Conservation (phyloP, 495 filamentous ascomycete species). For the Penicillium goetzii region DNA sequence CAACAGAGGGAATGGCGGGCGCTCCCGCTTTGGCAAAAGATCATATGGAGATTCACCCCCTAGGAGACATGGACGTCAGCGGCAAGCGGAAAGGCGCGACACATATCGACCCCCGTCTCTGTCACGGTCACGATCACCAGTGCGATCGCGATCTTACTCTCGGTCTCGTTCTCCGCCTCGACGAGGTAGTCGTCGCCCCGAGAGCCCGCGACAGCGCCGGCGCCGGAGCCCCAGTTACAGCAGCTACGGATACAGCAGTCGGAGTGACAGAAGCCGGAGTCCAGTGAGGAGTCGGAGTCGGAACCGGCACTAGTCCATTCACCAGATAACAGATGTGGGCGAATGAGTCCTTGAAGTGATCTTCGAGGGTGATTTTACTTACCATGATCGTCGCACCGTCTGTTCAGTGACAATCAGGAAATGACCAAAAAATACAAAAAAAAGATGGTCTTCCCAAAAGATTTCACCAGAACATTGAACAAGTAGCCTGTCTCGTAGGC, state of each 20-base stretch:
- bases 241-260: conserved; percentile 55
- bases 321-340: conserved; percentile 14
- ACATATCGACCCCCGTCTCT: conserved; percentile 52
- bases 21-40: conserved; percentile 39
- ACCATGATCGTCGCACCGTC: not conserved
- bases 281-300: conserved; percentile 43
- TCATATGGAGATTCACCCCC: conserved; percentile 41
- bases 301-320: conserved; percentile 29
- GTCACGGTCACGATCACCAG: conserved; percentile 50
- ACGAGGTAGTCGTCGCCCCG: conserved; percentile 33
- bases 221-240: conserved; percentile 60
- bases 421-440: not conserved
- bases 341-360: not conserved
- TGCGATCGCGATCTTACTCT: conserved; percentile 45
- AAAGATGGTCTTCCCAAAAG: not conserved
- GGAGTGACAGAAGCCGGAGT: conserved; percentile 51
- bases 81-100: conserved; percentile 51
- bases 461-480: not conserved
- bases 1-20: conserved; percentile 35
- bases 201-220: conserved; percentile 41
- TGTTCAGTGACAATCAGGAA: not conserved
- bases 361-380: not conserved
- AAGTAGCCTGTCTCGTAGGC: not conserved
- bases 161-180: conserved; percentile 41
- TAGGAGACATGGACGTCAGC: conserved; percentile 43